Base-by-base conservation (phyloP, 1,284 basidiomycete genomes). In the Apiotrichum gamsii region DNA sequence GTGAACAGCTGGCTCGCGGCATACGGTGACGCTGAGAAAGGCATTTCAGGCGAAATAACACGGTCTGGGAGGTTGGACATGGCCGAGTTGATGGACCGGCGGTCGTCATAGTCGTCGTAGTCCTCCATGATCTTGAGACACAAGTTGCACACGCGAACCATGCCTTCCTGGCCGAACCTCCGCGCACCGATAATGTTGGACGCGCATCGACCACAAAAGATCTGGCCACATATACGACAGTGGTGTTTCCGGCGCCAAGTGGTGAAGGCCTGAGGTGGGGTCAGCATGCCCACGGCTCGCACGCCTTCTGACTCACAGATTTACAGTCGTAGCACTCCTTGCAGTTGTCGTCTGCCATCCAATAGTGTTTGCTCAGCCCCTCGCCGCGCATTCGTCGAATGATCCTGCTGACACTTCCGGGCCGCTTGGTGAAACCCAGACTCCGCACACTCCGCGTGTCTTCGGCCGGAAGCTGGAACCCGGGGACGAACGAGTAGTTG, bases 271-370 rank as follows among this genome's bases (percentile, higher is more conserved):
- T 87, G 69, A 83, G 87, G 90, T 11, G 25, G n/a, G 64, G 88
- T 67, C 85, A 89, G 63, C 87, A 6, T 28, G n/a, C n/a, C n/a
- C n/a, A n/a, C n/a, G n/a, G n/a, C n/a, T n/a, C n/a, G n/a, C n/a
- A n/a, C n/a, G n/a, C n/a, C n/a, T n/a, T 16, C 8, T 14, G 2
- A 51, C 65, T 57, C 44, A 71, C 66, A 15, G 66, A 69, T 54
- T 70, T 89, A 74, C 90, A 95, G 67, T 93, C 88, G 65, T 89
- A 93, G 65, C 90, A 95, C 63, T 96, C 94, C 65, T 87, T 95
- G 61, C 87, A 90, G 48, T 87, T 86, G 62, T 93, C 89, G 65
- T 98, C 95, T 52, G 91, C 88, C 88, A 95, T 94, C 91, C 91
- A 96, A 65, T 94, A 95, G 63, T 93, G 87, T 54, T 49, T 72